Evolutionary conservation across 768 basidiomycete genomes (phyloP).

Genomic region (Candolleomyces eurysporus): DNA sequence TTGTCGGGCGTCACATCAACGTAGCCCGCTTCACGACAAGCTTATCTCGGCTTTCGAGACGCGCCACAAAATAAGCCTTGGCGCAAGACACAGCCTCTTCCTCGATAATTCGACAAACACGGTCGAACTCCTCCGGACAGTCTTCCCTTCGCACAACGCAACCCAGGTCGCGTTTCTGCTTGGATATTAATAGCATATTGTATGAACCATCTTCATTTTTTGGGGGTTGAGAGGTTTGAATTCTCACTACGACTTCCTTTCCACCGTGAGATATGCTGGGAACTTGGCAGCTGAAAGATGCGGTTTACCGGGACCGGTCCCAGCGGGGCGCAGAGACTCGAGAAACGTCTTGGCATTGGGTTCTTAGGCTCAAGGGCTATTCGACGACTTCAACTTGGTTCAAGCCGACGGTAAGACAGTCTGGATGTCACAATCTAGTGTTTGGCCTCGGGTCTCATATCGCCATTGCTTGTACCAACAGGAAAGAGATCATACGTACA

Average conservation of each 20-base stretch:
- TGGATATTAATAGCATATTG: background rate
- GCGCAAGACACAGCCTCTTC: background rate
- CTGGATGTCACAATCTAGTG: no score
- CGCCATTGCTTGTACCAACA: no score
- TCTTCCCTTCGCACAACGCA: background rate
- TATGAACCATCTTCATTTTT: background rate
- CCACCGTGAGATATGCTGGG: background rate
- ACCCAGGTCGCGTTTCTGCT: background rate
- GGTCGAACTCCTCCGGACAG: background rate
- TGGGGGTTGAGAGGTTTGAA: background rate
- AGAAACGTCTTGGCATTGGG: no score
- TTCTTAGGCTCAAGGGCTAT: no score
- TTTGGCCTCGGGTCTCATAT: no score
- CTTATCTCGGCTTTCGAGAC: background rate
- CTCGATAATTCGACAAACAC: background rate
- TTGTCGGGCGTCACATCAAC: no score
- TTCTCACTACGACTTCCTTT: background rate
- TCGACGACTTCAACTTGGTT: no score
- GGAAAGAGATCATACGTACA: no score
- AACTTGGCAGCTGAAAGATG: background rate
- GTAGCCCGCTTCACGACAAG: background rate
- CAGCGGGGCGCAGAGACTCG: no score
- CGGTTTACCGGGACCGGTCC: no score
- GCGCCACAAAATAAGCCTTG: constrained; percentile 3
- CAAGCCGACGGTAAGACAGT: no score